Conservation (phyloP, 192 early-diverging fungal species). For the Gonapodya prolifera region DNA sequence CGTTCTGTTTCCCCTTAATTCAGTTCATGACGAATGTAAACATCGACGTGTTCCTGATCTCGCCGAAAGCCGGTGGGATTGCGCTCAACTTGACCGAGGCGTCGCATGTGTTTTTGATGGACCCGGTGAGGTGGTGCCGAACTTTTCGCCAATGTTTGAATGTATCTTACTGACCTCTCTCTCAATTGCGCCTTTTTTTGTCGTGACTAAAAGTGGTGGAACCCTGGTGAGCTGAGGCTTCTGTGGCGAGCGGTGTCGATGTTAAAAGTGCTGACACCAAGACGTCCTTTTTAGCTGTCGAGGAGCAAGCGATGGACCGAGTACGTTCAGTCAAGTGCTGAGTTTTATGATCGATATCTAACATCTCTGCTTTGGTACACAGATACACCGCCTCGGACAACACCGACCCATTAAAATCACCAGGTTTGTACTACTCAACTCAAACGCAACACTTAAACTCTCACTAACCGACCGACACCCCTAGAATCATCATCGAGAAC, state of each 20-base stretch:
- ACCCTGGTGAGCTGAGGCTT: too few relatives aligned
- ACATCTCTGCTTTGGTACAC: background rate
- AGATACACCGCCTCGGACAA: constrained; percentile 52
- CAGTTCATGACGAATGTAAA: constrained; percentile 64
- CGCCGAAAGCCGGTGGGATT: constrained; percentile 82
- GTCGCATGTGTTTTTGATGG: constrained; percentile 60
- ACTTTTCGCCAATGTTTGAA: too few relatives aligned
- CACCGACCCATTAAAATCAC: constrained; percentile 80
- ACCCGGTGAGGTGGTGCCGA: constrained; percentile 11
- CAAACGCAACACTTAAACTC: background rate
- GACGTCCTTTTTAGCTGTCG: background rate
- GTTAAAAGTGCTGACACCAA: too few relatives aligned
- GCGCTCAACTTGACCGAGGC: constrained; percentile 89
- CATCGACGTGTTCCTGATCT: constrained; percentile 79
- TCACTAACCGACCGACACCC: background rate
- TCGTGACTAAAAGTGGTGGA: too few relatives aligned
- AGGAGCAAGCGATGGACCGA: constrained; percentile 83
- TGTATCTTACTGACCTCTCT: too few relatives aligned
- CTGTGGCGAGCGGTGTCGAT: too few relatives aligned
- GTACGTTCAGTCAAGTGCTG: constrained; percentile 54
- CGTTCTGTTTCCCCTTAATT: constrained; percentile 16
- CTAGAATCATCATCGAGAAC: constrained; percentile 73
- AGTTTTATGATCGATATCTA: too few relatives aligned
- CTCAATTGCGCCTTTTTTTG: too few relatives aligned
- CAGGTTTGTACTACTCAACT: constrained; percentile 15